Conservation (phyloP, 2,329 filamentous ascomycete genomes). For the Trichoderma sp. region DNA sequence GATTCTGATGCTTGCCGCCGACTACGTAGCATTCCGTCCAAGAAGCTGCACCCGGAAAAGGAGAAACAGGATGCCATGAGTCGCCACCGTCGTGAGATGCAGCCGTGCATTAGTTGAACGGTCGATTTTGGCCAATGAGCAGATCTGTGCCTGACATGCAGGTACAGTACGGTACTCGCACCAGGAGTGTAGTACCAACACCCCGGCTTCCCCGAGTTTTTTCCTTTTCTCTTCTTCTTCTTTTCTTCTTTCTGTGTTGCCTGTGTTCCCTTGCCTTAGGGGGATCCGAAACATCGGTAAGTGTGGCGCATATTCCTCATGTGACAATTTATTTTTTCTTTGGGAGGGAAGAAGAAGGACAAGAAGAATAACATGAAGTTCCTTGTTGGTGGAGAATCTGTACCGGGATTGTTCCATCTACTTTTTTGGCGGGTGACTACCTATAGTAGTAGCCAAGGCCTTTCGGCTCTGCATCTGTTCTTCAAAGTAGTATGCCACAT, state of each 20-base stretch:
- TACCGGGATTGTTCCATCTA: neutral
- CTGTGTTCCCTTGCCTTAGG: neutral
- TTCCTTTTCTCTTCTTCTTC: constrained; percentile 1
- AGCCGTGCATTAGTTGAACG: constrained; percentile 11
- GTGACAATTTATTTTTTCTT: neutral
- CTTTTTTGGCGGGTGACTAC: neutral
- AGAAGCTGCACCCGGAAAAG: neutral
- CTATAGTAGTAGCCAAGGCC: neutral
- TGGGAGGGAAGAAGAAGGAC: neutral
- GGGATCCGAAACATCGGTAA: neutral
- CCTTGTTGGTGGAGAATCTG: neutral
- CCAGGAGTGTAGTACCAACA: constrained; percentile 5
- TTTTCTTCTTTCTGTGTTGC: neutral
- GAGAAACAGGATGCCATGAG: constrained; percentile 6
- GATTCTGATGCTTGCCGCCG: constrained; percentile 14
- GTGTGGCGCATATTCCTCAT: neutral
- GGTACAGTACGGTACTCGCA: neutral
- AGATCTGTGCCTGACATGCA: constrained; percentile 13
- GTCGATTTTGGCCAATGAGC: constrained; percentile 7
- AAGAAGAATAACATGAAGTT: neutral
- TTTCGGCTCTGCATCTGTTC: neutral
- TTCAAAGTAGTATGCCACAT: neutral
- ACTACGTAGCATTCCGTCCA: neutral
- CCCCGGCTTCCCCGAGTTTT: constrained; percentile 11
- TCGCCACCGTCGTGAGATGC: constrained; percentile 15